phyloP scores from a whole-genome alignment of 208 protist species.

The Leishmania aethiopica region DNA sequence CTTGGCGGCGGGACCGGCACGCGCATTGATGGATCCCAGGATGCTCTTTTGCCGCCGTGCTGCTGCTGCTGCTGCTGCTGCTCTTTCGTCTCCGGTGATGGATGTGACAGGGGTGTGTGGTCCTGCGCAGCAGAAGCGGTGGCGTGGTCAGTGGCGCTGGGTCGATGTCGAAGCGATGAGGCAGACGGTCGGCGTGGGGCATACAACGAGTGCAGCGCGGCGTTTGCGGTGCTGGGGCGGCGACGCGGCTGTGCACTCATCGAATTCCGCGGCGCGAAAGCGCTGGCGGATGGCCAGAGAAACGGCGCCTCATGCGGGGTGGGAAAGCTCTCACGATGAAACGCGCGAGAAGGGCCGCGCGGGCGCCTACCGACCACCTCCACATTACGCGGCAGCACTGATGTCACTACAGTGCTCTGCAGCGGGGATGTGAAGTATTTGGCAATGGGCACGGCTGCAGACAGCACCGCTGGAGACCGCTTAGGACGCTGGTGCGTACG shows the following conservation, averaged over 20 bases:
- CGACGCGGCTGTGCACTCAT: background rate
- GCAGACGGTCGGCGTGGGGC: background rate
- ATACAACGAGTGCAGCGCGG: conserved; percentile 10
- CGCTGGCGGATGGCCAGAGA: background rate
- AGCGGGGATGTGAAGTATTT: conserved; percentile 12
- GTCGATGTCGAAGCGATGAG: background rate
- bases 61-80: background rate
- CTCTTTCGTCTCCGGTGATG: background rate
- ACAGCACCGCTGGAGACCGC: background rate
- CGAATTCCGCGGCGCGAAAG: background rate
- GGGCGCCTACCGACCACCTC: conserved; percentile 33
- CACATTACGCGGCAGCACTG: conserved; percentile 50
- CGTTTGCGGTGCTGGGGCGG: conserved; percentile 18
- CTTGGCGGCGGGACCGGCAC: conserved; percentile 12
- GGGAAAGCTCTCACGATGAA: background rate
- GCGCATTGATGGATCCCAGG: background rate
- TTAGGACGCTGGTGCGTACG: conserved; percentile 7
- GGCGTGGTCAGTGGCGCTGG: background rate
- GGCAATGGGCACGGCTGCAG: background rate
- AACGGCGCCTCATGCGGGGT: background rate
- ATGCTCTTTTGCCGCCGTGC: background rate
- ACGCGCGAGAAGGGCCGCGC: background rate
- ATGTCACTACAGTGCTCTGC: conserved; percentile 68
- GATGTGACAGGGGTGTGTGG: background rate
- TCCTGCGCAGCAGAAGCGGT: background rate